Evolutionary conservation across 2,329 filamentous ascomycete species (phyloP), one percentile per base, ranked within the genome.

Genomic region (Paracoccidioides lutzii): DNA sequence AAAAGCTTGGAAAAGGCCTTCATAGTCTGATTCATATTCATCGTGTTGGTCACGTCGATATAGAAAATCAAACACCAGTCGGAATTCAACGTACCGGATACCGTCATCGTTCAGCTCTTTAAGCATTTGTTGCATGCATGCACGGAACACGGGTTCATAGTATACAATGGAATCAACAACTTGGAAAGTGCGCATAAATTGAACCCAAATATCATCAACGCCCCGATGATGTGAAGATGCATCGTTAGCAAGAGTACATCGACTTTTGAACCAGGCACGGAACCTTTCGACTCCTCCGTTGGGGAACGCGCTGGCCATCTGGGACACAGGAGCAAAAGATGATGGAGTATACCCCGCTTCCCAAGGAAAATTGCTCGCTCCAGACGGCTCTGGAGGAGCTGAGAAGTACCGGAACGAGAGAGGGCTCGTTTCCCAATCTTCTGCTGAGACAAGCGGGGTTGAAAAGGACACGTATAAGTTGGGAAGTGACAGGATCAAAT

Each of bases 81-180:
- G 80, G 59, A 96, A 74, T 67, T 97, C 93, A 12, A 87, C 86
- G 78, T 89, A 97, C 64, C 78, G 82, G 38, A 96, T 81, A 5
- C 90, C 89, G 67, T 98, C 91, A 3, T 81, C 81, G n/a, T 83
- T 76, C 22, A 96, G 76, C 50, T 84, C 78, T 51, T 74, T 74
- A 69, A 95, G 81, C 62, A 96, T 77, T 28, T 81, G 78, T 33
- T 79, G 81, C 58, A 96, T 73, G 65, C 89, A 94, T 15, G 76
- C 75, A 28, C 89, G 82, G 72, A 88, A 91, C 59, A 97, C 88
- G 12, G 90, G 90, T 71, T 96, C 91, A 71, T 96, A 95, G 71
- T 86, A 87, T 52, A 95, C 77, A 53, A 95, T 80, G 14, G 82
- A 84, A 45, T 81, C 81, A 45, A 91, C 78, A 4, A 91, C 80